These are phyloP conservation scores for Amanita muscaria DNA, from an alignment of 768 basidiomycete genomes.

Conservation along the genomic window DNA sequence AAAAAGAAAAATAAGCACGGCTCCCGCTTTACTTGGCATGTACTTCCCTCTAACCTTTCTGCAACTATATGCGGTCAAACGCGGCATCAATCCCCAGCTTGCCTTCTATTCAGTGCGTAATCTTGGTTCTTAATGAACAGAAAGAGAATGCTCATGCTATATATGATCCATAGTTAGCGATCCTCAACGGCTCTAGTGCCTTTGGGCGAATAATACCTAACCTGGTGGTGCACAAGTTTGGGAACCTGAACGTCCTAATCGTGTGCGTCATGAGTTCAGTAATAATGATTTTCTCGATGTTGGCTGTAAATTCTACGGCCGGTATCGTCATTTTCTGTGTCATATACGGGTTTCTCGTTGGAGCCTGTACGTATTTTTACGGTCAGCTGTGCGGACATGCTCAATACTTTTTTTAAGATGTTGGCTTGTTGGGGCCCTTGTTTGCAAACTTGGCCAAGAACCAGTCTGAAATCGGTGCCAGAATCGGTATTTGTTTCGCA, in stretches of 20 bases:
- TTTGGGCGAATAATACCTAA: conserved; percentile 40
- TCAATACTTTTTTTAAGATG: conserved; percentile 21
- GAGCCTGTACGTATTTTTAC: conserved; percentile 29
- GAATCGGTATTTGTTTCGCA: conserved; percentile 43
- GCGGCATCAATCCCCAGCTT: conserved; percentile 34
- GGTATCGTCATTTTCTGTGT: conserved; percentile 31
- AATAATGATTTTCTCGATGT: conserved; percentile 34
- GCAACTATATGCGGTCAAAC: conserved; percentile 42
- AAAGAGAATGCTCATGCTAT: not conserved
- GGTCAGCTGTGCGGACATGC: not conserved
- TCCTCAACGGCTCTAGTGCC: conserved; percentile 41
- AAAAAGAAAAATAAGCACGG: conserved; percentile 18
- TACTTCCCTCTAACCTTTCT: conserved; percentile 50
- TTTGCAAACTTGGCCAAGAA: conserved; percentile 34
- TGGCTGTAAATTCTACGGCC: conserved; percentile 26
- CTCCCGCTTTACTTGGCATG: conserved; percentile 28
- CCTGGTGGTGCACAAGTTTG: conserved; percentile 29
- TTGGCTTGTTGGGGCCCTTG: conserved; percentile 35
- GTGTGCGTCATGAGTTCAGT: conserved; percentile 22
- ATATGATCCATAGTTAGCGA: conserved; percentile 28
- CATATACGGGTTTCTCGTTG: conserved; percentile 40
- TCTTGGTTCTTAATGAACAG: not conserved
- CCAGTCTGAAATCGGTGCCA: conserved; percentile 44
- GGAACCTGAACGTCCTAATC: conserved; percentile 34
- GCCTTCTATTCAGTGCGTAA: conserved; percentile 46